phyloP scores from a whole-genome alignment of 2,329 filamentous ascomycete species.

The Elsinoe batatas region DNA sequence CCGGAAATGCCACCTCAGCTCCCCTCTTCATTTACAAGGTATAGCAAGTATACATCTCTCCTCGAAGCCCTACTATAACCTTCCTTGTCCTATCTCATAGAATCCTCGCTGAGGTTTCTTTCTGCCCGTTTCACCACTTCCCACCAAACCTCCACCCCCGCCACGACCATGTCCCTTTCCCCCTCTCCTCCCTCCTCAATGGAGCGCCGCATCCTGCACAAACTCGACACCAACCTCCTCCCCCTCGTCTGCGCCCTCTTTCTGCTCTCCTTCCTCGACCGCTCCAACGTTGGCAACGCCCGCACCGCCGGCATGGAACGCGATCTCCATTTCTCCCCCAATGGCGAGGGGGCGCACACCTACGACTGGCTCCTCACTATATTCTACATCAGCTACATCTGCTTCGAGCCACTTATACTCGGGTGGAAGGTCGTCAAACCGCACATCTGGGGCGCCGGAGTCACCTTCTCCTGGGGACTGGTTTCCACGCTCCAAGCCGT shows the following conservation, averaged over 20 bases:
- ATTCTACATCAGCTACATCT: slow-evolving; percentile 55
- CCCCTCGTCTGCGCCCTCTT: slow-evolving; percentile 75
- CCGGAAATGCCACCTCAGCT: too few species aligned
- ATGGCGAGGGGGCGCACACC: slow-evolving; percentile 35
- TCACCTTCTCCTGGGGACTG: slow-evolving; percentile 24
- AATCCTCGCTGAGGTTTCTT: too few species aligned
- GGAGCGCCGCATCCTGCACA: slow-evolving; percentile 34
- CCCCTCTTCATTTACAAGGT: too few species aligned
- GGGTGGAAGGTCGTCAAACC: slow-evolving; percentile 24
- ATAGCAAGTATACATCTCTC: too few species aligned
- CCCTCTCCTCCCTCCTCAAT: neutral
- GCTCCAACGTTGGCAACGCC: slow-evolving; percentile 54
- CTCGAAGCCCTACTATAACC: too few species aligned
- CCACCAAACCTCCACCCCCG: neutral
- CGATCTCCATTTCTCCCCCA: slow-evolving; percentile 39
- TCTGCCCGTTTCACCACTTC: neutral
- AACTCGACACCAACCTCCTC: slow-evolving; percentile 69
- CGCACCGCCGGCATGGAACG: slow-evolving; percentile 48
- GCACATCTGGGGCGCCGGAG: slow-evolving; percentile 22
- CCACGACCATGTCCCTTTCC: neutral
- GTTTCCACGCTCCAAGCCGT: slow-evolving; percentile 32
- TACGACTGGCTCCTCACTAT: slow-evolving; percentile 54
- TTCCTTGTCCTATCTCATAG: too few species aligned
- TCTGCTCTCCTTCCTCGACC: slow-evolving; percentile 74
- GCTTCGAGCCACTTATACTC: slow-evolving; percentile 58